Evolutionary conservation across 2,329 filamentous ascomycete genomes (phyloP).

Genomic region (Emmonsiellopsis sp.): DNA sequence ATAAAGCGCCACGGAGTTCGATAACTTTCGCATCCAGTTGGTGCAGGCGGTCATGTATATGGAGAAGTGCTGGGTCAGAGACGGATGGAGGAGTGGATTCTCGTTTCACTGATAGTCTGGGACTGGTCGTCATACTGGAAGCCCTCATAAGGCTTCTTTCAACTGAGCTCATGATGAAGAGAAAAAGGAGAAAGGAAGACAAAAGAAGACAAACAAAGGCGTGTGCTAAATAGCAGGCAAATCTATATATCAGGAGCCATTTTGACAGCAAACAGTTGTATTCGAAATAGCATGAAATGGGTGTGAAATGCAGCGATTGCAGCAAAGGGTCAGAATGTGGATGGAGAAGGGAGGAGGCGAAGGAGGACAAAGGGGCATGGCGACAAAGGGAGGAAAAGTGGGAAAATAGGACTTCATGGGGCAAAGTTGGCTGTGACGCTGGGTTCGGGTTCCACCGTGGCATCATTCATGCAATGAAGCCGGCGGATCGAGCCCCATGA

Average conservation of each 20-base stretch:
- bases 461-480: too few relatives aligned
- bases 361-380: neutral
- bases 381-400: neutral
- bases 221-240: neutral
- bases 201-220: neutral
- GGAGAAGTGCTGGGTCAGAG: conserved; percentile 25
- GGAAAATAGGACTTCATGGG: neutral
- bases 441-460: too few relatives aligned
- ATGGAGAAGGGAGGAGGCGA: neutral
- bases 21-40: conserved; percentile 28
- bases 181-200: neutral
- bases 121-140: conserved; percentile 30
- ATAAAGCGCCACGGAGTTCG: conserved; percentile 27
- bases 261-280: neutral
- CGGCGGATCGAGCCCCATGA: neutral
- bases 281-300: neutral
- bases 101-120: conserved; percentile 23
- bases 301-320: neutral
- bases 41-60: conserved; percentile 30
- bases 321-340: neutral
- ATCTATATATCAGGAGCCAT: neutral
- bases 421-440: neutral
- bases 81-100: conserved; percentile 25
- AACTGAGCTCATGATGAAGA: conserved; percentile 25
- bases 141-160: conserved; percentile 27